Conservation (phyloP, 306 rosid species). For the Vicia sativa region DNA sequence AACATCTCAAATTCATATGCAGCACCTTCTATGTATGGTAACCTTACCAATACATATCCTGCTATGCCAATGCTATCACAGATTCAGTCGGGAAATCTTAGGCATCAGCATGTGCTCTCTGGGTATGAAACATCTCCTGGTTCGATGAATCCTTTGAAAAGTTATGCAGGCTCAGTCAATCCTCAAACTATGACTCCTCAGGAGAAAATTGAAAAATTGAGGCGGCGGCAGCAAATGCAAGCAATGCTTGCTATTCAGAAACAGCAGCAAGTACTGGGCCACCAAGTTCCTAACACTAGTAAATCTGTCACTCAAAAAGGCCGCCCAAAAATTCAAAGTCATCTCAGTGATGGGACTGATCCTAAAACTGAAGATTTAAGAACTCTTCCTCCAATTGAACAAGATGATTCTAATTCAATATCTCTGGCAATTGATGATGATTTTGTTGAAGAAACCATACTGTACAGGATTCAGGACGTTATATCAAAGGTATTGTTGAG, state of each 20-base stretch:
- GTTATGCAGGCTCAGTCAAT: conserved; percentile 49
- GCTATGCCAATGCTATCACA: conserved; percentile 63
- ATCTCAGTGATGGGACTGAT: conserved; percentile 54
- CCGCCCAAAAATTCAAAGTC: conserved; percentile 55
- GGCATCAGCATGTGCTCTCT: conserved; percentile 52
- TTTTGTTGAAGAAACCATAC: conserved; percentile 65
- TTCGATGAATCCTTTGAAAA: conserved; percentile 43
- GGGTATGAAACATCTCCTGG: conserved; percentile 54
- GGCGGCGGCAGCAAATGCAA: conserved; percentile 92
- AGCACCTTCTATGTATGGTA: conserved; percentile 51
- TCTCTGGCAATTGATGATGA: conserved; percentile 54
- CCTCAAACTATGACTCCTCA: conserved; percentile 85
- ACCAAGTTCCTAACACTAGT: conserved; percentile 54
- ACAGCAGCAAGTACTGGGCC: conserved; percentile 70
- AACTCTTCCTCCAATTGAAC: conserved; percentile 60
- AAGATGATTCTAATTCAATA: conserved; percentile 71
- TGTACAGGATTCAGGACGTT: conserved; percentile 72
- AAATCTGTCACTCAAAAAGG: conserved; percentile 48
- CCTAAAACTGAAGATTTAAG: conserved; percentile 55
- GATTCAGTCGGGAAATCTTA: conserved; percentile 52
- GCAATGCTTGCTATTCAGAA: conserved; percentile 96
- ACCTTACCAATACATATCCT: conserved; percentile 59
- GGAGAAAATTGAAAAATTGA: conserved; percentile 90
- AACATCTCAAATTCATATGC: conserved; percentile 55
- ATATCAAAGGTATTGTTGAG: conserved; percentile 70